Conservation (phyloP, 345 rosid species). For the Gossypium australe region DNA sequence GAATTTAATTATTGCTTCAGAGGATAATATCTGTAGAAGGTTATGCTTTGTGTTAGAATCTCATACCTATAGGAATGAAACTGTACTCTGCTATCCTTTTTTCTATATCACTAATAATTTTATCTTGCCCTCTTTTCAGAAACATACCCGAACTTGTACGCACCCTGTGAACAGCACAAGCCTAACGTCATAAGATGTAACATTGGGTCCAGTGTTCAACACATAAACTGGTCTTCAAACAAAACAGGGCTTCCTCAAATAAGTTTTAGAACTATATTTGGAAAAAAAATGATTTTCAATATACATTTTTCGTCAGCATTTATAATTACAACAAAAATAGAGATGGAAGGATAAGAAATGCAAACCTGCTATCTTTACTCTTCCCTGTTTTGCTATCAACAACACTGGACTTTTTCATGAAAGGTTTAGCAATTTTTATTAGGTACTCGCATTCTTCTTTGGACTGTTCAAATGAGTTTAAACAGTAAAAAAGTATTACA, state of each 20-base stretch:
- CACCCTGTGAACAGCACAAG: slow-evolving; percentile 44
- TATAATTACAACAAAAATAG: background rate
- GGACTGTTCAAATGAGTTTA: slow-evolving; percentile 43
- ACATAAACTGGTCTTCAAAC: slow-evolving; percentile 1
- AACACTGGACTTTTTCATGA: slow-evolving; percentile 78
- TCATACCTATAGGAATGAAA: slow-evolving; percentile 71
- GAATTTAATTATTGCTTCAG: background rate
- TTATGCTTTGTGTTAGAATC: background rate
- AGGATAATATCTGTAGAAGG: background rate
- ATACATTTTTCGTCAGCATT: background rate
- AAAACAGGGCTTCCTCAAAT: background rate
- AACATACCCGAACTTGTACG: slow-evolving; percentile 97
- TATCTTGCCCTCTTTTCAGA: slow-evolving; percentile 67
- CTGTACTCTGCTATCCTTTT: slow-evolving; percentile 90
- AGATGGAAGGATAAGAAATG: slow-evolving; percentile 2
- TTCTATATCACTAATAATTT: slow-evolving; percentile 55
- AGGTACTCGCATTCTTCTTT: slow-evolving; percentile 84
- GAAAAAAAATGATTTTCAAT: background rate
- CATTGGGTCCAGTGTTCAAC: background rate
- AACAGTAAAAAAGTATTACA: background rate
- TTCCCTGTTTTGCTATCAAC: slow-evolving; percentile 80
- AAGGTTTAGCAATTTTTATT: slow-evolving; percentile 79
- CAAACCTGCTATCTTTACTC: slow-evolving; percentile 87
- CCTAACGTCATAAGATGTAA: slow-evolving; percentile 12
- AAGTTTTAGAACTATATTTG: background rate